Conservation (phyloP, 768 basidiomycete species). For the Rubroboletus pulcherrimus region DNA sequence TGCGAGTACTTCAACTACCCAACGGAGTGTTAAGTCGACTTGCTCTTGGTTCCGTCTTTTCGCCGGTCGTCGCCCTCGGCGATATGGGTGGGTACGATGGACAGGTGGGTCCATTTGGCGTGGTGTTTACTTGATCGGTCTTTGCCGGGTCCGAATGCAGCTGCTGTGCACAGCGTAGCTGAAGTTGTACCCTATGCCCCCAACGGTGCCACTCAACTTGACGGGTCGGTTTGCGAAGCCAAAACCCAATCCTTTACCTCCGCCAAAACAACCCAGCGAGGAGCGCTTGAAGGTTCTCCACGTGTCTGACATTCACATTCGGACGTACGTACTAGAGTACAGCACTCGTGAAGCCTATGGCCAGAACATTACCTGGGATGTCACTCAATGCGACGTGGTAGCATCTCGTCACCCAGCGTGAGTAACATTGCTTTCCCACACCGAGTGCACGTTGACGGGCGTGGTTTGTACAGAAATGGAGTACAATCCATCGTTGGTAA, state of each 20-base stretch:
- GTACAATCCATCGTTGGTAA: conserved; percentile 16
- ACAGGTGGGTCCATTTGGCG: conserved; percentile 30
- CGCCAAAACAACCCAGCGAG: conserved; percentile 39
- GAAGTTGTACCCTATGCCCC: conserved; percentile 36
- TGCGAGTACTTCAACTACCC: conserved; percentile 43
- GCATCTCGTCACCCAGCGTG: conserved; percentile 71
- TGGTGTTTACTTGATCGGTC: not conserved
- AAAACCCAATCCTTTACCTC: conserved; percentile 45
- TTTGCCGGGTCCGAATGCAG: not conserved
- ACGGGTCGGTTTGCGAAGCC: conserved; percentile 50
- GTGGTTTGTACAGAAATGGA: conserved; percentile 20
- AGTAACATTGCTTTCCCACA: conserved; percentile 10
- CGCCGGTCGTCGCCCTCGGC: conserved; percentile 46
- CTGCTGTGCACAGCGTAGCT: conserved; percentile 38
- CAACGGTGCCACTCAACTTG: conserved; percentile 40
- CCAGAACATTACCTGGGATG: conserved; percentile 47
- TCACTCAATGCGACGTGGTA: conserved; percentile 79
- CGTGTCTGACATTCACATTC: conserved; percentile 50
- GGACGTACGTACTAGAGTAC: conserved; percentile 59
- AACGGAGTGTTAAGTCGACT: conserved; percentile 33
- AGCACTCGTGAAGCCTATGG: conserved; percentile 68
- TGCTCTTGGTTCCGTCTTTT: conserved; percentile 41
- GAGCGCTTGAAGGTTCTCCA: conserved; percentile 47
- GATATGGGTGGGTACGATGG: conserved; percentile 49
- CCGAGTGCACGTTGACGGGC: not conserved